Conservation (phyloP, 495 filamentous ascomycete species). For the Daldinia vernicosa region DNA sequence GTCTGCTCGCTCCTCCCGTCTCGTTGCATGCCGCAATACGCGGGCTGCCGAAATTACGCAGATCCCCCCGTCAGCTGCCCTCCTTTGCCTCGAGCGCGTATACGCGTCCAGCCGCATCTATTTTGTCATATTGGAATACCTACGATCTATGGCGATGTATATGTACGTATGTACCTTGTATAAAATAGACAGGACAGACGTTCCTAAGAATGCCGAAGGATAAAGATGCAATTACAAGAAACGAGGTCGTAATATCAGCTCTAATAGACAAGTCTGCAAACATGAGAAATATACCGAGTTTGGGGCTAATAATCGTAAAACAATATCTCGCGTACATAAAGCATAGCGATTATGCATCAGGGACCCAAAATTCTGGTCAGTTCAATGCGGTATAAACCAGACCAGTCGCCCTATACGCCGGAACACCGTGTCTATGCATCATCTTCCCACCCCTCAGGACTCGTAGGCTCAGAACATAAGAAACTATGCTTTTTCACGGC, state of each 20-base stretch:
- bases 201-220: too few species aligned
- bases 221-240: neutral
- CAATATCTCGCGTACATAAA: slow-evolving; percentile 6
- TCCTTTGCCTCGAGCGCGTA: neutral
- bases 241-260: neutral
- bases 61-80: neutral
- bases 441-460: neutral
- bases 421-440: slow-evolving; percentile 28
- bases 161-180: too few species aligned
- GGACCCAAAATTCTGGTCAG: neutral
- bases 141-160: too few species aligned
- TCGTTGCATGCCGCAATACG: slow-evolving; percentile 4
- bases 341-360: neutral
- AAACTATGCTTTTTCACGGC: slow-evolving; percentile 1
- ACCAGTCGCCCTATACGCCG: slow-evolving; percentile 23
- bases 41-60: slow-evolving; percentile 12
- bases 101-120: neutral
- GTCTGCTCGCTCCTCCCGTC: neutral
- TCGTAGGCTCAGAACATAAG: slow-evolving; percentile 12
- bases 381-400: neutral
- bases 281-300: neutral
- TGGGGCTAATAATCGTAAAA: neutral
- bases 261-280: neutral
- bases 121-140: neutral
- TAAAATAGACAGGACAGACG: too few species aligned